Evolutionary conservation across 2,329 filamentous ascomycete genomes (phyloP).

Genomic region (Fusarium mexicanum): DNA sequence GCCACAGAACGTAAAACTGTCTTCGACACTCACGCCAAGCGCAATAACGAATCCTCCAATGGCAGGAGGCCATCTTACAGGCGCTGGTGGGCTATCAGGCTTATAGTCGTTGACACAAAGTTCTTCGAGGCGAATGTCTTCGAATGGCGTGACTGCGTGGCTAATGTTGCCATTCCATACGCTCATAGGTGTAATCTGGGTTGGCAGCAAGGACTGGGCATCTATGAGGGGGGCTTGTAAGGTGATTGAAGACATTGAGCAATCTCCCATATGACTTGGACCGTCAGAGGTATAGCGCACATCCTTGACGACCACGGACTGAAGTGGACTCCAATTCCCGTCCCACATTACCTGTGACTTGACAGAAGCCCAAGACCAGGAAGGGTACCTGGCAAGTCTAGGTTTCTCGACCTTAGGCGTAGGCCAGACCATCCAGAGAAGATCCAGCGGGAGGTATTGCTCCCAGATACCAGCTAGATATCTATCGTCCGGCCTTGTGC

Average conservation of each 20-base stretch:
- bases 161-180: accelerated
- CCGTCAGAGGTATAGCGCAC: background rate
- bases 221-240: accelerated
- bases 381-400: background rate
- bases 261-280: background rate
- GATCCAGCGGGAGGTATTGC: background rate
- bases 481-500: accelerated
- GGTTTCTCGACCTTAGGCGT: accelerated
- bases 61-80: accelerated
- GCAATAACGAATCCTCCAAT: background rate
- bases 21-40: background rate
- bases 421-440: background rate
- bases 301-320: background rate
- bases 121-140: background rate
- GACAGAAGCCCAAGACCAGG: background rate
- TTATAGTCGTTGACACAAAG: background rate
- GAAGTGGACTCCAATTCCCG: background rate
- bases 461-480: background rate
- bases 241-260: background rate
- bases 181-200: background rate
- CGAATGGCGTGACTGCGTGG: background rate
- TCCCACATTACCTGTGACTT: background rate
- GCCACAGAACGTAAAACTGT: background rate
- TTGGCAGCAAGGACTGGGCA: accelerated
- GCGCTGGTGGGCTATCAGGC: accelerated